Base-by-base conservation (phyloP, 2,329 filamentous ascomycete species). In the Coniosporium tulheliwenetii region DNA sequence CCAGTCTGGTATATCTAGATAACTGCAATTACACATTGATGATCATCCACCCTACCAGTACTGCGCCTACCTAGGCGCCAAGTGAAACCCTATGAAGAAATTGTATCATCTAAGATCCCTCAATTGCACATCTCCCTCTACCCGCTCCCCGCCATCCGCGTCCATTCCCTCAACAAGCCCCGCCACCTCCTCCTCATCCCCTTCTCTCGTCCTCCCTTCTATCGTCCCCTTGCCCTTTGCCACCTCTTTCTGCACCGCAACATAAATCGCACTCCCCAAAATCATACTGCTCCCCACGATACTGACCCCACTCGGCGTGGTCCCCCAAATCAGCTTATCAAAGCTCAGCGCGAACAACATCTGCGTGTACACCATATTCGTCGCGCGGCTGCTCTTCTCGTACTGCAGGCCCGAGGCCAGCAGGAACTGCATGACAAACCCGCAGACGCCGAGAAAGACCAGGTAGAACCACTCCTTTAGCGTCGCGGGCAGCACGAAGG, bases 391-490 rank as follows among this genome's bases (percentile, higher is more conserved):
- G 1, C 70, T 71, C 45, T 79, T 80, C 52, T 87, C 81, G 45
- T 79, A 75, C 16, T 80, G 69, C 38, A 95, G 62, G 0, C 85
- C 85, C 1, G 75, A 72, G 1, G 86, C 91, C 13, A 93, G 64
- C n/a, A 93, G 67, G 48, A 85, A 85, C 70, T 94, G 87, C 73
- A 89, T 81, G 15, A 81, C 57, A 53, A 94, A 89, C 0, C 87
- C 87, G 47, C 79, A 79, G 0, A 75, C 52, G 0, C 82, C 84
- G 3, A 93, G 64, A 32, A 79, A 72, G 0, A 78, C 41, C 12
- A 94, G 62, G 33, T 86, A 68, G 0, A 63, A 56, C 79, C 82
- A 89, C 53, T 87, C 66, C 1, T 66, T 62, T 2, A 59, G 31
- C 10, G 66, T 68, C 0, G 56, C 59, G 0, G 77, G 77, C 1